Evolutionary conservation across 2,329 filamentous ascomycete species (phyloP).

Genomic region (Neospermospora avenae): DNA sequence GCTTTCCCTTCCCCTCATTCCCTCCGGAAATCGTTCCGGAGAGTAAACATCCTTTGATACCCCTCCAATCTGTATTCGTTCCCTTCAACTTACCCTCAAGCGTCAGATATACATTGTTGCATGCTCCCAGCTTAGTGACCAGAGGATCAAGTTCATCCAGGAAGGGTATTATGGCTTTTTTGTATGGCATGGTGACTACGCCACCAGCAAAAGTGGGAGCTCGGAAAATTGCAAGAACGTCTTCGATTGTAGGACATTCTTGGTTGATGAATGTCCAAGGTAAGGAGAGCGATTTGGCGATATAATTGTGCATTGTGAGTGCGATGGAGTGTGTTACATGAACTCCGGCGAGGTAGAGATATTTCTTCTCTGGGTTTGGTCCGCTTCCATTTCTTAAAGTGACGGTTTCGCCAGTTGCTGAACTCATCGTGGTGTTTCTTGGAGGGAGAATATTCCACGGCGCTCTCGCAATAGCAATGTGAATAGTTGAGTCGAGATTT

Average conservation of each 20-base stretch:
- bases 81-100: constrained; percentile 56
- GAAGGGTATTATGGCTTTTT: constrained; percentile 68
- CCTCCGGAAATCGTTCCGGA: constrained; percentile 48
- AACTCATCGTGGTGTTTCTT: background rate
- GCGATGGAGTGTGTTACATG: constrained; percentile 42
- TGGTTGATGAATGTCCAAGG: constrained; percentile 38
- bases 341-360: constrained; percentile 39
- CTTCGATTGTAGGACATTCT: constrained; percentile 36
- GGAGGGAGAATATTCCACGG: no score
- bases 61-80: constrained; percentile 76
- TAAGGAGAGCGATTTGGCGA: constrained; percentile 36
- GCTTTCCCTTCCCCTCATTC: constrained; percentile 40
- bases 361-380: constrained; percentile 4
- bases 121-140: constrained; percentile 67
- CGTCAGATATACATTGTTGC: constrained; percentile 68
- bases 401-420: background rate
- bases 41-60: constrained; percentile 60
- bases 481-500: background rate
- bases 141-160: constrained; percentile 70
- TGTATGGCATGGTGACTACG: constrained; percentile 80
- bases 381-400: no score
- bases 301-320: constrained; percentile 40
- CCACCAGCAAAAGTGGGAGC: constrained; percentile 61
- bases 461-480: no score
- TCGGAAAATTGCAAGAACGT: constrained; percentile 45